Evolutionary conservation across 2,329 filamentous ascomycete genomes (phyloP).

Genomic region (Trichoderma guizhouense): DNA sequence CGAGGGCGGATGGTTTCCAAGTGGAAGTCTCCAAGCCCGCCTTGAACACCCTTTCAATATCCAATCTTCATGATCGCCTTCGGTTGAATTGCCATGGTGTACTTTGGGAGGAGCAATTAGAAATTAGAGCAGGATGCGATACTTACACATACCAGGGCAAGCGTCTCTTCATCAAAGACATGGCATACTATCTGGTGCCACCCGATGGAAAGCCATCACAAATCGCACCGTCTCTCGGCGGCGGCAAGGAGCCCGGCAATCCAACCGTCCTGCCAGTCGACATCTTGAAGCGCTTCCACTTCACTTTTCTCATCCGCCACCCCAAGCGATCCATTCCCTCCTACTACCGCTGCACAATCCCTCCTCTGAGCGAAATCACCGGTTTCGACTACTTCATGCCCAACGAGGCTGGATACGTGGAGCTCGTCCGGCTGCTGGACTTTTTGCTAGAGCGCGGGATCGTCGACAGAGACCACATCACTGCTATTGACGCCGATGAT

Average conservation of each 20-base stretch:
- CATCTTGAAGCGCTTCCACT: slow-evolving; percentile 78
- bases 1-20: background rate
- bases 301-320: slow-evolving; percentile 94
- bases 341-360: slow-evolving; percentile 90
- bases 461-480: slow-evolving; percentile 71
- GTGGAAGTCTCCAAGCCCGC: background rate
- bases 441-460: slow-evolving; percentile 68
- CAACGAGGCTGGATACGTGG: slow-evolving; percentile 83
- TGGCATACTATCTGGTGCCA: slow-evolving; percentile 85
- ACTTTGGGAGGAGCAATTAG: background rate
- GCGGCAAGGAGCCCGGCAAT: slow-evolving; percentile 64
- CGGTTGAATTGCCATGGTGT: background rate
- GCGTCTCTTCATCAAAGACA: slow-evolving; percentile 97
- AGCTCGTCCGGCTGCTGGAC: slow-evolving; percentile 84
- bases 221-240: slow-evolving; percentile 77
- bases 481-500: slow-evolving; percentile 90
- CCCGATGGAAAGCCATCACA: slow-evolving; percentile 64
- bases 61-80: background rate
- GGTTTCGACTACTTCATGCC: slow-evolving; percentile 86
- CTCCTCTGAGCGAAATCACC: slow-evolving; percentile 76
- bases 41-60: background rate
- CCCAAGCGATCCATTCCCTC: slow-evolving; percentile 89
- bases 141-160: slow-evolving; percentile 61
- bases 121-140: background rate
- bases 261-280: slow-evolving; percentile 79